phyloP scores from a whole-genome alignment of 768 basidiomycete genomes.

The Pleurotus citrinopileatus region DNA sequence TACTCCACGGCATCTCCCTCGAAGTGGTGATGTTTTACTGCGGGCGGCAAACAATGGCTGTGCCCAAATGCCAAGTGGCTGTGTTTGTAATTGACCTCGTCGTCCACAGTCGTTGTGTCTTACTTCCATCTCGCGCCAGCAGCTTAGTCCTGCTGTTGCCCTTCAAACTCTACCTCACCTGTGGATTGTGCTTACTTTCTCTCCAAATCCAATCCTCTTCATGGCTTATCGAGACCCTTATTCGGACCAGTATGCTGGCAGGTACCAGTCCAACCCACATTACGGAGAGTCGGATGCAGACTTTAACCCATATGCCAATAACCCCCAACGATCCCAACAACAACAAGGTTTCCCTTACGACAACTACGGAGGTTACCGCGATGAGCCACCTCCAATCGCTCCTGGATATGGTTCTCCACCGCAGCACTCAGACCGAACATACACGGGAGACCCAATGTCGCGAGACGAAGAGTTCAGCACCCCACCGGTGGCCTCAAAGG shows the following conservation, averaged over 20 bases:
- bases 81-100: not conserved
- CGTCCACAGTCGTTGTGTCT: too few species aligned
- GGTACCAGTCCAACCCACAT: constrained; percentile 15
- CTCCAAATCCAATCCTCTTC: not conserved
- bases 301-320: constrained; percentile 44
- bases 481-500: constrained; percentile 17
- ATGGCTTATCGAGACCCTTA: constrained; percentile 62
- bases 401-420: constrained; percentile 9
- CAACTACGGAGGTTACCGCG: constrained; percentile 33
- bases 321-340: constrained; percentile 43
- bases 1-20: constrained; percentile 5
- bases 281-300: constrained; percentile 28
- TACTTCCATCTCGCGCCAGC: too few species aligned
- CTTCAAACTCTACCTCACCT: not conserved
- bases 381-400: constrained; percentile 27
- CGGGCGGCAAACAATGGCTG: not conserved
- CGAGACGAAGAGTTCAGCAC: constrained; percentile 12
- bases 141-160: constrained; percentile 15
- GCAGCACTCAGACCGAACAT: constrained; percentile 11
- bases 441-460: not conserved
- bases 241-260: constrained; percentile 11
- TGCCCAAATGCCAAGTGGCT: not conserved
- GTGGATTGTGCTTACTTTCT: not conserved
- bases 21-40: constrained; percentile 6
- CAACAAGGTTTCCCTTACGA: constrained; percentile 29